phyloP scores from a whole-genome alignment of 23 red algal genomes.

The Gracilaria domingensis region DNA sequence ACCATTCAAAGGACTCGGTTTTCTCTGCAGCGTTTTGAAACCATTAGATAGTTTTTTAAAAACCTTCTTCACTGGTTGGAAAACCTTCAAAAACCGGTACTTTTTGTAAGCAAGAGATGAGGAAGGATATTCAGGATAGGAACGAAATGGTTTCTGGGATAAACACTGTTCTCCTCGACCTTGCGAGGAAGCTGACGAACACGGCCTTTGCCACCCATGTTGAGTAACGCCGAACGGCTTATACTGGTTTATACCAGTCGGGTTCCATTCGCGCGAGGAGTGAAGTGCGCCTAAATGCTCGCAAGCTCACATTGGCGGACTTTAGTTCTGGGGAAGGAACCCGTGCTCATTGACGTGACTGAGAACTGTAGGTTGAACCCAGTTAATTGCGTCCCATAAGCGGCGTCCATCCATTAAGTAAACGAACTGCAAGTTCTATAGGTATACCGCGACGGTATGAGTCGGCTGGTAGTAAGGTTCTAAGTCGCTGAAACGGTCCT shows the following conservation, averaged over 20 bases:
- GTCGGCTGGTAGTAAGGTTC: not conserved
- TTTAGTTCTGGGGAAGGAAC: not conserved
- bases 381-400: conserved; percentile 25
- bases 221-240: not conserved
- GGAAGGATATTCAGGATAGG: too few relatives aligned
- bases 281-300: not conserved
- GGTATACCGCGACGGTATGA: not conserved
- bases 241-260: not conserved
- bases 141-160: too few relatives aligned
- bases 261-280: too few relatives aligned
- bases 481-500: not conserved
- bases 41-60: too few relatives aligned
- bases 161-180: too few relatives aligned
- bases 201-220: too few relatives aligned
- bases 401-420: conserved; percentile 9
- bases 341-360: not conserved
- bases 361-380: not conserved
- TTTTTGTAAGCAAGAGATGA: not conserved
- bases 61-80: too few relatives aligned
- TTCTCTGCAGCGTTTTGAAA: too few relatives aligned
- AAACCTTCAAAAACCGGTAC: too few relatives aligned
- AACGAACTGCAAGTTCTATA: not conserved
- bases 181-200: too few relatives aligned
- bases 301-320: not conserved
- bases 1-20: too few relatives aligned